Evolutionary conservation across 2,329 filamentous ascomycete species (phyloP), one percentile per base, ranked within the genome.

Genomic region (Calonectria leucothoes): DNA sequence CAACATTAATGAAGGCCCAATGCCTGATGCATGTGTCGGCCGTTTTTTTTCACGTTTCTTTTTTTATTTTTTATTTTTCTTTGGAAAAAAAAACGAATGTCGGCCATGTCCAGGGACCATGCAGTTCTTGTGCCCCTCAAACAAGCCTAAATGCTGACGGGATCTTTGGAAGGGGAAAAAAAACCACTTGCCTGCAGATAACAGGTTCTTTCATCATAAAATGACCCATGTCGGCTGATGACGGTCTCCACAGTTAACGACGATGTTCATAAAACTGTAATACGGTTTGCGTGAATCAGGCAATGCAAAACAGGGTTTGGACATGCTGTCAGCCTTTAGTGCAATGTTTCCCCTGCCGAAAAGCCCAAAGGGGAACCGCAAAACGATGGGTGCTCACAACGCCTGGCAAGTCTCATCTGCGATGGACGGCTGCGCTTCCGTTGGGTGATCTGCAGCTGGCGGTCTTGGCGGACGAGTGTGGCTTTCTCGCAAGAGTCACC

Each of bases 401-500:
- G 66, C 23, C 33, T 23, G 12, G 27, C 37, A 31, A 37, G 66
- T 59, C n/a, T 59, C 52, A 49, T 37, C 42, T 69, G 55, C 27
- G 55, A 63, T 33, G 66, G 23, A 23, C 15, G n/a, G 66, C 39
- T 31, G 55, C 33, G n/a, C 23, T 23, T 23, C 48, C 31, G 66
- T 63, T 69, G 55, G 66, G 59, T 42, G 66, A 59, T 48, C 42
- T 37, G 31, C 29, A 35, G 31, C n/a, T 65, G 61, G 61, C 11
- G 45, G 55, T 37, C 37, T 45, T 64, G 59, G 59, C 59, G 39
- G 25, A 31, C 37, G 37, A 35, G 23, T 27, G 15, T 55, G 48
- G 25, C 20, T 49, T 23, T 37, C n/a, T 35, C 31, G 25, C 35
- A 37, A n/a, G 55, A 25, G 55, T 37, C 55, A 59, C 55, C 55